Percentiles rank a stretch among this genome's conserved stretches.
phyloP scores from a whole-genome alignment of 805 yeast genomes.

The Tetrapisispora taiwanensis region DNA sequence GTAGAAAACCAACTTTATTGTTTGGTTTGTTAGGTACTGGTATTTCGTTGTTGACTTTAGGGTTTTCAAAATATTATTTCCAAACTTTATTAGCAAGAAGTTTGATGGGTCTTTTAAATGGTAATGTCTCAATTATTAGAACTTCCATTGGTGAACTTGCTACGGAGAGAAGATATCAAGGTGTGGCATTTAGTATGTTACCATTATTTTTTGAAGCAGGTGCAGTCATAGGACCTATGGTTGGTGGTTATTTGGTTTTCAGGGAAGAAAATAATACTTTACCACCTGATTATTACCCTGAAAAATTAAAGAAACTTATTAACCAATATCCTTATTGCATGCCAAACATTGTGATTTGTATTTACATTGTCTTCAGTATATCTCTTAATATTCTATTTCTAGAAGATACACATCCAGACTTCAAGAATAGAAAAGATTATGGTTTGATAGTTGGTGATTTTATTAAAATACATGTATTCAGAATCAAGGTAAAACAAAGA shows the following conservation, averaged over 20 bases:
- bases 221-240: slow-evolving; percentile 48
- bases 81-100: slow-evolving; percentile 46
- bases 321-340: slow-evolving; percentile 40
- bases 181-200: slow-evolving; percentile 50
- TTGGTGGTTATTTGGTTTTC: slow-evolving; percentile 44
- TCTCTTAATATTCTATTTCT: slow-evolving; percentile 36
- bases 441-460: slow-evolving; percentile 39
- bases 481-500: slow-evolving; percentile 16
- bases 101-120: slow-evolving; percentile 48
- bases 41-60: slow-evolving; percentile 39
- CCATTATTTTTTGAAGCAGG: slow-evolving; percentile 57
- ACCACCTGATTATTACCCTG: slow-evolving; percentile 11
- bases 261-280: slow-evolving; percentile 30
- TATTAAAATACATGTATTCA: slow-evolving; percentile 12
- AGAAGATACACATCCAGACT: slow-evolving; percentile 42
- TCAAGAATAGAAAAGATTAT: slow-evolving; percentile 32
- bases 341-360: slow-evolving; percentile 41
- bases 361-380: slow-evolving; percentile 30
- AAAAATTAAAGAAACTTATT: slow-evolving; percentile 23
- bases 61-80: slow-evolving; percentile 42
- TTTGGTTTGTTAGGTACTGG: slow-evolving; percentile 46
- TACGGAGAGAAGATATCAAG: slow-evolving; percentile 46
- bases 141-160: slow-evolving; percentile 56
- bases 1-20: slow-evolving; percentile 45
- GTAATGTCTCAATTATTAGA: slow-evolving; percentile 55